Percentiles rank a stretch among this genome's conserved stretches.
phyloP scores from a whole-genome alignment of 2,329 filamentous ascomycete genomes.

The Verruconis gallopava region DNA sequence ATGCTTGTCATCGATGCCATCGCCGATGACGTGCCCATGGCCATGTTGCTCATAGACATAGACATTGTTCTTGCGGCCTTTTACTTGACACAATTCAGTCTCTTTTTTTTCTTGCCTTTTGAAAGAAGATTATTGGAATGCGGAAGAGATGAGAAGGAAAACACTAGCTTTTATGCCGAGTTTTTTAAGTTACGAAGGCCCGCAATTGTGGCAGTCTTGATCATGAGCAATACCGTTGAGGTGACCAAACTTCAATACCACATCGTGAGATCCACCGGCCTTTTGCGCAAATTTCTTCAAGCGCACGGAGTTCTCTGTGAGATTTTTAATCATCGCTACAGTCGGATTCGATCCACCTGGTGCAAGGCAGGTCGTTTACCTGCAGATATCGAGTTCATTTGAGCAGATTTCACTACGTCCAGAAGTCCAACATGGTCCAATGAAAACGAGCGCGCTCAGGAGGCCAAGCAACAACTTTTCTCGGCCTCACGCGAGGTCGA shows the following conservation, averaged over 20 bases:
- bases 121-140: background rate
- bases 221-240: background rate
- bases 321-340: background rate
- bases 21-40: background rate
- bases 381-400: background rate
- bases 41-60: no score
- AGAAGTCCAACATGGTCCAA: no score
- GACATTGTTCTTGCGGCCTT: no score
- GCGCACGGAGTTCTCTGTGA: background rate
- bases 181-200: background rate
- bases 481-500: no score
- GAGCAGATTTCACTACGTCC: no score
- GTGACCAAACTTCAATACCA: background rate
- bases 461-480: no score
- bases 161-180: background rate
- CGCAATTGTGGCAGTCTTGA: background rate
- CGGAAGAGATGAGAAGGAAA: background rate
- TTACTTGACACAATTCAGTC: no score
- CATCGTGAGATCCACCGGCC: no score
- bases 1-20: background rate
- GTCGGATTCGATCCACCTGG: no score
- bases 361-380: background rate
- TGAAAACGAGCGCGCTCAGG: no score
- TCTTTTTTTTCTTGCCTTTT: background rate
- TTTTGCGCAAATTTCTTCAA: no score